These are phyloP conservation scores for Breynia disticha DNA, from an alignment of 441 rosid species.

Conservation along the genomic window DNA sequence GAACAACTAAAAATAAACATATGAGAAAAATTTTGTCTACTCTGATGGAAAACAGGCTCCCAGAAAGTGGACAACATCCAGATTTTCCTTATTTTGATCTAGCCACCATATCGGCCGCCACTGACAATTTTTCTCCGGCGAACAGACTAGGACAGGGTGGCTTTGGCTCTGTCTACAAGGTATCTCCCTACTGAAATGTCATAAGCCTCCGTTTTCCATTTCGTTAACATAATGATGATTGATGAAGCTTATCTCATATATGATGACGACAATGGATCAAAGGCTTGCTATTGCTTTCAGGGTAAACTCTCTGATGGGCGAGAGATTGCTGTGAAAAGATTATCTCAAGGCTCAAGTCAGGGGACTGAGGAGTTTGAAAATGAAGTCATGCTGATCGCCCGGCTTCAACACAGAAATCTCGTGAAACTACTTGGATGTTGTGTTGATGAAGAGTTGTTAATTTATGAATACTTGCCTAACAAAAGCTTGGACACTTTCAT, in stretches of 20 bases:
- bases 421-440: conserved; percentile 37
- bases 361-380: conserved; percentile 29
- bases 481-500: conserved; percentile 22
- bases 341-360: conserved; percentile 24
- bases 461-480: conserved; percentile 32
- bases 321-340: conserved; percentile 33
- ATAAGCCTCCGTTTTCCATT: neutral
- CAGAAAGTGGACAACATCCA: conserved; percentile 3
- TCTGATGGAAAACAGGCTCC: neutral
- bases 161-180: conserved; percentile 24
- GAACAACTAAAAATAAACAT: conserved; percentile 7
- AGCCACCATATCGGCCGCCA: conserved; percentile 13
- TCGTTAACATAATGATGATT: no score
- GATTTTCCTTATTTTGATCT: conserved; percentile 15
- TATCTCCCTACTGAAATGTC: neutral
- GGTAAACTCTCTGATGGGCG: conserved; percentile 27
- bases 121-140: conserved; percentile 15
- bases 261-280: no score
- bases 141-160: conserved; percentile 26
- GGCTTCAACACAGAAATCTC: conserved; percentile 36
- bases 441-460: conserved; percentile 29
- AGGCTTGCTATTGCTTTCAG: conserved; percentile 17
- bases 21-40: neutral
- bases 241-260: no score
- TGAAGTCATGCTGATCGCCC: conserved; percentile 28